phyloP scores from a whole-genome alignment of 805 yeast species.

The Scheffersomyces stipitis region DNA sequence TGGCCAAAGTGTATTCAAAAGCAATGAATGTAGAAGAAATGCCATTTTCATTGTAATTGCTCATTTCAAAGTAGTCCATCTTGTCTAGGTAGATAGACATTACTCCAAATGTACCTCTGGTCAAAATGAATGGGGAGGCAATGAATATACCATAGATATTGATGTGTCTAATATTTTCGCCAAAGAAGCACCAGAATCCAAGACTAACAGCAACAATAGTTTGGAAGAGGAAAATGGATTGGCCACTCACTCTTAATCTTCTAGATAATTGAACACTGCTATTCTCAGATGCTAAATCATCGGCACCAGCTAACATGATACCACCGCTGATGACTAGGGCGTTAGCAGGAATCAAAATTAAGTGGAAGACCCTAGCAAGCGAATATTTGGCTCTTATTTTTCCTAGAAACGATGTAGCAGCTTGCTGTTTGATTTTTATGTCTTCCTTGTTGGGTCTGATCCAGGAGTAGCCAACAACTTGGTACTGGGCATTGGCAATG shows the following conservation, averaged over 20 bases:
- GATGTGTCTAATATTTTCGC: constrained; percentile 11
- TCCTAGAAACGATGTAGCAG: too few species aligned
- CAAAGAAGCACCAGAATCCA: constrained; percentile 8
- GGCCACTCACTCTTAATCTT: constrained; percentile 14
- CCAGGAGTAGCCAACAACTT: constrained; percentile 12
- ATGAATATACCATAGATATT: constrained; percentile 10
- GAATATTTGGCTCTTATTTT: too few species aligned
- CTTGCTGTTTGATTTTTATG: too few species aligned
- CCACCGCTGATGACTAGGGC: constrained; percentile 15
- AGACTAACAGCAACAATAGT: constrained; percentile 6
- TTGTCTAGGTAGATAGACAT: constrained; percentile 13
- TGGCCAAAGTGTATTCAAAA: constrained; percentile 15
- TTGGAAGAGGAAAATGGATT: constrained; percentile 10
- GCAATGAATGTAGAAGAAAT: constrained; percentile 8
- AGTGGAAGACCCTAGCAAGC: too few species aligned
- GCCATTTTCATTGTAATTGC: constrained; percentile 12
- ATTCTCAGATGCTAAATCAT: constrained; percentile 1
- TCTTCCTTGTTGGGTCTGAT: too few species aligned
- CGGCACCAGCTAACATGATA: constrained; percentile 10
- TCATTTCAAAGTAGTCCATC: constrained; percentile 14
- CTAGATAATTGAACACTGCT: too few species aligned
- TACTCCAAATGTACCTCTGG: constrained; percentile 15
- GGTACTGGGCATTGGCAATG: constrained; percentile 11
- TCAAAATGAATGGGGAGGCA: constrained; percentile 14
- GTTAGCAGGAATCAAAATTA: constrained; percentile 15